Conservation (phyloP, 192 early-diverging fungal genomes). For the Backusella tuberculispora region DNA sequence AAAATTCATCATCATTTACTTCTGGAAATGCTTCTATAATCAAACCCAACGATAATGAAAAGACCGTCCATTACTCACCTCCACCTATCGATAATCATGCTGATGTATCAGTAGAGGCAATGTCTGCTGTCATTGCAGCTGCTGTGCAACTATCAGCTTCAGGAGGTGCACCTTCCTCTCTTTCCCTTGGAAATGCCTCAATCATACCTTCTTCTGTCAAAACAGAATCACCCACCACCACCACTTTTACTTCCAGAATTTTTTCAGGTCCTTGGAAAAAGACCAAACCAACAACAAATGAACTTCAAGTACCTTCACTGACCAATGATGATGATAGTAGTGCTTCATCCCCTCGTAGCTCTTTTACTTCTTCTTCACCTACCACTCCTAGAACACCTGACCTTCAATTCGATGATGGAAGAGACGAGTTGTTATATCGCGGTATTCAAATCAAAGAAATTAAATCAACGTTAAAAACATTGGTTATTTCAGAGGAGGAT, state of each 20-base stretch:
- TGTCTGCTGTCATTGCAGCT: constrained; percentile 42
- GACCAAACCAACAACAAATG: background rate
- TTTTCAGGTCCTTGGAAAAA: constrained; percentile 1
- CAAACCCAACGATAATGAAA: background rate
- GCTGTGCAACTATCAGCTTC: constrained; percentile 37
- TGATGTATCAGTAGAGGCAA: constrained; percentile 31
- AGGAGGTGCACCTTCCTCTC: constrained; percentile 28
- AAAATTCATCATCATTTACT: constrained; percentile 21
- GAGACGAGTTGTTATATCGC: constrained; percentile 37
- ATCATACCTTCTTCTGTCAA: constrained; percentile 22
- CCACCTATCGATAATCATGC: background rate
- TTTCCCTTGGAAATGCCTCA: constrained; percentile 42
- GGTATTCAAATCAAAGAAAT: constrained; percentile 47
- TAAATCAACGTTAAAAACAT: constrained; percentile 43
- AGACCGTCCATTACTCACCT: background rate
- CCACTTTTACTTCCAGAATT: background rate
- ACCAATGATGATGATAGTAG: constrained; percentile 1
- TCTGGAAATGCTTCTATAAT: constrained; percentile 32
- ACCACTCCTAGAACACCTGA: constrained; percentile 11
- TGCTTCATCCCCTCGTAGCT: background rate
- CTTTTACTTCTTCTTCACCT: constrained; percentile 16
- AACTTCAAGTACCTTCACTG: background rate
- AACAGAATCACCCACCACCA: background rate
- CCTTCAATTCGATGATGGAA: constrained; percentile 27
- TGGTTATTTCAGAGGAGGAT: constrained; percentile 39